Evolutionary conservation across 441 rosid species (phyloP).

Genomic region (Adansonia madagascariensis): DNA sequence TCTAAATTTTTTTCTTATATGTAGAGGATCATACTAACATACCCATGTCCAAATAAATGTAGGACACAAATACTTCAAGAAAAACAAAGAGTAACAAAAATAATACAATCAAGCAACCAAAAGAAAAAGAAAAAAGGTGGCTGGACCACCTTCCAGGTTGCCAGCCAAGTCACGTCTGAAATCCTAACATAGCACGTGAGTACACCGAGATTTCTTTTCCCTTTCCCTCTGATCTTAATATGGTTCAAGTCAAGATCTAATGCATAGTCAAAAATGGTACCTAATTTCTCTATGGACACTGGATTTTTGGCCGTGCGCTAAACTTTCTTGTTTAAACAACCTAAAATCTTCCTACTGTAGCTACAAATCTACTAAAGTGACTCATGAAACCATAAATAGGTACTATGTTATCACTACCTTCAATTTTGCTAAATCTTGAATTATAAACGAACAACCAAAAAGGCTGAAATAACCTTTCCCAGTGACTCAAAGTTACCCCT

Average conservation of each 20-base stretch:
- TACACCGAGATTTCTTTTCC: not conserved
- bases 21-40: not conserved
- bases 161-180: slow-evolving; percentile 15
- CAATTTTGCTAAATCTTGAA: slow-evolving; percentile 12
- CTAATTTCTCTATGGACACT: not conserved
- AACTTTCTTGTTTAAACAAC: not conserved
- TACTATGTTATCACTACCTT: not conserved
- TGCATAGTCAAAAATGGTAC: not conserved
- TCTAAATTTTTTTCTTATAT: not conserved
- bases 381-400: not conserved
- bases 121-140: not conserved
- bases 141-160: slow-evolving; percentile 10
- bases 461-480: not conserved
- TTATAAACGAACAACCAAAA: not conserved
- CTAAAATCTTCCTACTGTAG: slow-evolving; percentile 1
- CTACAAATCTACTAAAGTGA: not conserved
- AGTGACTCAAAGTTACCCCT: not conserved
- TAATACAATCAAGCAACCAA: not conserved
- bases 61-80: not conserved
- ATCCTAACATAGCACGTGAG: slow-evolving; percentile 14
- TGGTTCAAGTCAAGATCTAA: slow-evolving; percentile 6
- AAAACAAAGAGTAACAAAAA: not conserved
- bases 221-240: not conserved
- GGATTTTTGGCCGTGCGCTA: not conserved
- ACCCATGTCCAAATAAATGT: not conserved